phyloP scores from a whole-genome alignment of 805 yeast species.

The Teunomyces funiuensis region DNA sequence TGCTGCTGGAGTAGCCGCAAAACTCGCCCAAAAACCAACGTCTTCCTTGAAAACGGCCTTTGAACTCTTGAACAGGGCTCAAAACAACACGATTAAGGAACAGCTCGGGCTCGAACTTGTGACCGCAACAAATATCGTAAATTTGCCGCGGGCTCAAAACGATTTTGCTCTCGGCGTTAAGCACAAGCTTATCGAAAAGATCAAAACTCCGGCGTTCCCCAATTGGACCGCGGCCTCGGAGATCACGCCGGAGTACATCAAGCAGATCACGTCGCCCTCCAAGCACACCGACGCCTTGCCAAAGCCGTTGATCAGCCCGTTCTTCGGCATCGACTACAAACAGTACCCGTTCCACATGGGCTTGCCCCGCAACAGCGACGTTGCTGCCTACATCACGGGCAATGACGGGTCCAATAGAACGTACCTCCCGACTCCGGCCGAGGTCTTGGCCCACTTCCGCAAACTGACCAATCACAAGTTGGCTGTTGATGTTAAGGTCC shows the following conservation, averaged over 20 bases:
- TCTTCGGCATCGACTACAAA: conserved; percentile 39
- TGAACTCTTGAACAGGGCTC: conserved; percentile 64
- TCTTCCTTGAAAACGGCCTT: conserved; percentile 74
- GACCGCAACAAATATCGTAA: conserved; percentile 71
- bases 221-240: conserved; percentile 38
- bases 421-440: conserved; percentile 66
- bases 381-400: conserved; percentile 68
- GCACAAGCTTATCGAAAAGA: conserved; percentile 61
- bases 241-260: conserved; percentile 17
- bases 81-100: conserved; percentile 54
- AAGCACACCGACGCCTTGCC: conserved; percentile 25
- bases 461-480: conserved; percentile 47
- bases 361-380: conserved; percentile 69
- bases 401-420: conserved; percentile 63
- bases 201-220: conserved; percentile 50
- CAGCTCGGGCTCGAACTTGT: conserved; percentile 73
- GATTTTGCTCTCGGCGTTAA: conserved; percentile 73
- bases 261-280: conserved; percentile 19
- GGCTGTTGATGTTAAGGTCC: conserved; percentile 64
- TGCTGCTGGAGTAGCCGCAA: conserved; percentile 57
- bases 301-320: conserved; percentile 38
- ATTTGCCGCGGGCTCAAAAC: conserved; percentile 47
- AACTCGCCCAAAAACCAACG: conserved; percentile 67
- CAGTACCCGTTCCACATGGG: conserved; percentile 69
- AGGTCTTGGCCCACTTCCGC: conserved; percentile 64